Evolutionary conservation across 2,329 filamentous ascomycete species (phyloP).

Genomic region (Microcera coccophila): DNA sequence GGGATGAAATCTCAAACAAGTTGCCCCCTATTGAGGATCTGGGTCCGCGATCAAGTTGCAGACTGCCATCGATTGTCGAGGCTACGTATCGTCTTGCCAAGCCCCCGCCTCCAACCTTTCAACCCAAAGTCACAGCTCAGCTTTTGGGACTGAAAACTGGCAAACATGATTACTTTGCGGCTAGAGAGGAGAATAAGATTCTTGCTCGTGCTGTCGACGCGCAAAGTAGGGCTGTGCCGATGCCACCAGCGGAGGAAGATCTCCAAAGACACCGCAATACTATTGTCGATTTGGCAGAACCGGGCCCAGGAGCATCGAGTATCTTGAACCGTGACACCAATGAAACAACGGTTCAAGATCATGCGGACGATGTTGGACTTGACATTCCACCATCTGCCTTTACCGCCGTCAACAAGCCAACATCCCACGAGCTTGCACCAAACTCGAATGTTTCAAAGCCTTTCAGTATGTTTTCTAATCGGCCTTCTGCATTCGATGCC

Average conservation of each 20-base stretch:
- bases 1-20: too few species aligned
- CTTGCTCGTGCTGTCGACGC: conserved; percentile 1
- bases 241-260: not conserved
- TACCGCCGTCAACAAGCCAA: not conserved
- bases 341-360: not conserved
- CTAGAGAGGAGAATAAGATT: conserved; percentile 36
- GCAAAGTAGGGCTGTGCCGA: not conserved
- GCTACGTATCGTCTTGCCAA: conserved; percentile 8
- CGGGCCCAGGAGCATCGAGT: not conserved
- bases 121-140: conserved; percentile 18
- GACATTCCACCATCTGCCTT: not conserved
- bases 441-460: not conserved
- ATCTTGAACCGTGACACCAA: not conserved
- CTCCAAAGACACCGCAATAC: not conserved
- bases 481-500: not conserved
- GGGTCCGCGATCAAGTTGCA: too few species aligned
- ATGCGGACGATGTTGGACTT: not conserved
- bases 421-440: not conserved
- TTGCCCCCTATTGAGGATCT: too few species aligned
- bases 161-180: conserved; percentile 38
- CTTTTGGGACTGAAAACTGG: conserved; percentile 34
- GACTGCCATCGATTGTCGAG: conserved; percentile 20
- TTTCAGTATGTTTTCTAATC: not conserved
- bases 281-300: not conserved
- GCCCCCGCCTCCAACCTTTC: not conserved